A percentile compares a stretch with the other conserved stretches of the same genome.
Conservation (phyloP, 495 filamentous ascomycete species). For the Penicillium ucsense region DNA sequence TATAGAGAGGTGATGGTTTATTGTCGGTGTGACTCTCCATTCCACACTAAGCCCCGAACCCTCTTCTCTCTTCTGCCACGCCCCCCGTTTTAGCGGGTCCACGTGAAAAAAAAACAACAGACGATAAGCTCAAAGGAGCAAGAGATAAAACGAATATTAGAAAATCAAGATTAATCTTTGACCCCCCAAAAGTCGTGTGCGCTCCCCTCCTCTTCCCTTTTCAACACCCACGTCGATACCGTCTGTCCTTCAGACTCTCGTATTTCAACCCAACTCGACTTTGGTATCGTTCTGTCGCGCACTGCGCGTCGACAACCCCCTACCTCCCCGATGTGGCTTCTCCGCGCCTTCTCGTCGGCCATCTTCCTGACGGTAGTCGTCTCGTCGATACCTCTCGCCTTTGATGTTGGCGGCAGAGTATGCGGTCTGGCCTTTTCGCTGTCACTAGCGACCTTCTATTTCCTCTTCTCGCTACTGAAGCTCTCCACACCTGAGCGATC, state of each 20-base stretch:
- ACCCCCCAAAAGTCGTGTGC: slow-evolving; percentile 9
- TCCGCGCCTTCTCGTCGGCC: slow-evolving; percentile 60
- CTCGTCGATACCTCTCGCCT: slow-evolving; percentile 87
- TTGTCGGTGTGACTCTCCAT: neutral
- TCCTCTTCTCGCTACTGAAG: slow-evolving; percentile 71
- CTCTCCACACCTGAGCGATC: slow-evolving; percentile 74
- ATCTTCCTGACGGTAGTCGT: slow-evolving; percentile 81
- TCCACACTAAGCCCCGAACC: neutral
- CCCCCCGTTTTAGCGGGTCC: slow-evolving; percentile 2
- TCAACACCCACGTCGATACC: neutral
- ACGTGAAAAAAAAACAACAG: slow-evolving; percentile 10
- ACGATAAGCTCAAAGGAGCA: slow-evolving; percentile 13
- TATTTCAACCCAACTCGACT: neutral
- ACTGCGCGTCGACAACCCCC: slow-evolving; percentile 7
- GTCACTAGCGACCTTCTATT: slow-evolving; percentile 78
- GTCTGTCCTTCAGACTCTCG: neutral
- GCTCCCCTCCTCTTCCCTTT: slow-evolving; percentile 2
- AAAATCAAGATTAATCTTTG: too few relatives aligned
- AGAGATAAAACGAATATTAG: slow-evolving; percentile 7
- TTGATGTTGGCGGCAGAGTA: slow-evolving; percentile 92
- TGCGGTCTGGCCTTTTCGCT: slow-evolving; percentile 90
- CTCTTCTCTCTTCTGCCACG: neutral
- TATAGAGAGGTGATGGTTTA: neutral
- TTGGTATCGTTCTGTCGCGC: neutral
- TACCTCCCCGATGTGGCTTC: slow-evolving; percentile 50